Conservation (phyloP, 2,329 filamentous ascomycete species). For the Epichloe gansuensis region DNA sequence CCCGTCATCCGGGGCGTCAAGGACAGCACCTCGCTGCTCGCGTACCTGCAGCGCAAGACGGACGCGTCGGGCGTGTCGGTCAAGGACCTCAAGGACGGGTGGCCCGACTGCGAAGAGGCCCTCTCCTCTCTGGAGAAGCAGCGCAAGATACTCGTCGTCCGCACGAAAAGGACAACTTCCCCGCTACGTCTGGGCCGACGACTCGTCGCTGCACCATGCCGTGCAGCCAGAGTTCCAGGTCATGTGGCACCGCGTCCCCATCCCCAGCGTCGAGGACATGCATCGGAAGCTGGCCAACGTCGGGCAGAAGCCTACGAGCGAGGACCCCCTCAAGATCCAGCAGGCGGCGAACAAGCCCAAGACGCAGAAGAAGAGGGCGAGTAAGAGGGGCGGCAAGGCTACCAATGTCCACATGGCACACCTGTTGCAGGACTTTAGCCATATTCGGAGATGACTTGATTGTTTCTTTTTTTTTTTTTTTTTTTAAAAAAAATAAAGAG, state of each 20-base stretch:
- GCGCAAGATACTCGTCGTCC: constrained; percentile 71
- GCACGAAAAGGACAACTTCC: constrained; percentile 87
- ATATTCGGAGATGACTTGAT: constrained; percentile 27
- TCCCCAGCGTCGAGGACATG: constrained; percentile 66
- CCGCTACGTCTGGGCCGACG: constrained; percentile 85
- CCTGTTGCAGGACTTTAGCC: constrained; percentile 62
- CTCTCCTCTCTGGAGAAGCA: constrained; percentile 67
- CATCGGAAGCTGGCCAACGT: constrained; percentile 65
- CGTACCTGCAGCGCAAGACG: constrained; percentile 67
- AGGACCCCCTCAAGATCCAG: constrained; percentile 49
- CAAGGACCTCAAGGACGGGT: constrained; percentile 90
- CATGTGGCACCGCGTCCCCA: constrained; percentile 70
- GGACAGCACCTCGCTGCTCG: constrained; percentile 63
- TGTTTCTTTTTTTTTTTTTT: background rate
- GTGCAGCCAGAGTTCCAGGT: constrained; percentile 74
- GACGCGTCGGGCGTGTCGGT: constrained; percentile 73
- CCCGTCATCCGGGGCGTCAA: constrained; percentile 72
- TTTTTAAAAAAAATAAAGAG: background rate
- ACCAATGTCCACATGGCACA: constrained; percentile 82
- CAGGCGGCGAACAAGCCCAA: constrained; percentile 45
- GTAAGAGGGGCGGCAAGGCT: constrained; percentile 61
- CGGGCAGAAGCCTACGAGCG: constrained; percentile 74
- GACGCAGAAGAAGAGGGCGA: constrained; percentile 58
- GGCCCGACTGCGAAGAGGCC: constrained; percentile 70
- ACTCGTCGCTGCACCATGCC: constrained; percentile 59